These are phyloP conservation scores for Nannochloris sp. DNA, from an alignment of 139 green algal species.

Conservation along the genomic window DNA sequence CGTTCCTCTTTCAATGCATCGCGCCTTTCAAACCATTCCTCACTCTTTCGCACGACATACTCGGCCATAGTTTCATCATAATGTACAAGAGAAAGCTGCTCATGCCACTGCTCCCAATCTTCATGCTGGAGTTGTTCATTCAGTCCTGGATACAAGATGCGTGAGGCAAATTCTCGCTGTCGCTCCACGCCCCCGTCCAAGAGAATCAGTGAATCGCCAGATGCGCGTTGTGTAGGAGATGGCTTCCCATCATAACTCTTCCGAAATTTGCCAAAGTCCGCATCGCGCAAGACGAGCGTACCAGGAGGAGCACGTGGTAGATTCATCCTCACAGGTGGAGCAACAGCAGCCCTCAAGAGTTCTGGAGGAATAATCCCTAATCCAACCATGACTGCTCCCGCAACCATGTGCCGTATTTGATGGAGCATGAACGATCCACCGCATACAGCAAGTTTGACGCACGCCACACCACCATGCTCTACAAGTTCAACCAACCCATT, in stretches of 20 bases:
- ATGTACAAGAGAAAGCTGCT: conserved; percentile 7
- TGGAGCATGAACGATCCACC: conserved; percentile 70
- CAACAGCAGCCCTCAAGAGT: conserved; percentile 51
- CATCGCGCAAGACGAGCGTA: conserved; percentile 57
- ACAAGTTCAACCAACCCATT: conserved; percentile 16
- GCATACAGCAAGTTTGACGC: conserved; percentile 36
- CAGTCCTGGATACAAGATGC: conserved; percentile 20
- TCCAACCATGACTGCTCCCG: conserved; percentile 50
- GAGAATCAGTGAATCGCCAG: conserved; percentile 32
- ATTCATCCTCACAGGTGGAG: conserved; percentile 42
- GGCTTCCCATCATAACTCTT: conserved; percentile 8
- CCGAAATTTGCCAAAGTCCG: conserved; percentile 30
- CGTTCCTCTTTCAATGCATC: conserved; percentile 1
- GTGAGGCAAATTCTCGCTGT: conserved; percentile 22
- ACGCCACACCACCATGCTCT: conserved; percentile 39
- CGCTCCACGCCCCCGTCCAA: conserved; percentile 11
- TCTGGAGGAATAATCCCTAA: conserved; percentile 42
- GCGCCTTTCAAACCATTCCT: neutral
- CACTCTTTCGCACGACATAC: conserved; percentile 7
- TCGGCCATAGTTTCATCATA: conserved; percentile 20
- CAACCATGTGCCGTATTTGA: conserved; percentile 75
- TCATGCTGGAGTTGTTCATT: conserved; percentile 11
- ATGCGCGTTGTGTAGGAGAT: neutral
- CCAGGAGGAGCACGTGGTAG: conserved; percentile 63
- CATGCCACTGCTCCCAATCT: conserved; percentile 25